Conservation (phyloP, 208 protist genomes). For the Wallacemonas sp. region DNA sequence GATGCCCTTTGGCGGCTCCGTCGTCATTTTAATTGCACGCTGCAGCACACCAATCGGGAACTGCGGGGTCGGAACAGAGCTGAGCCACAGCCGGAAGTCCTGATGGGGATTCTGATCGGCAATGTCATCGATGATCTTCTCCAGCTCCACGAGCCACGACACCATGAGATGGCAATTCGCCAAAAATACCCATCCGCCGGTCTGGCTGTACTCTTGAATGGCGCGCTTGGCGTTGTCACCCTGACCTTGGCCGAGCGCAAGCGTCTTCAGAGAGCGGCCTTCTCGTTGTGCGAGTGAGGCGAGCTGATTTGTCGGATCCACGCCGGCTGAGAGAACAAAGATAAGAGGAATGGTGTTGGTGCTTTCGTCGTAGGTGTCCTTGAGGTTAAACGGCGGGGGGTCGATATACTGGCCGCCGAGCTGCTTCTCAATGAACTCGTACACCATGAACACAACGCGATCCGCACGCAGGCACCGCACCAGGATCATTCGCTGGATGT, state of each 20-base stretch:
- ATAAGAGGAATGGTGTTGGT: constrained; percentile 94
- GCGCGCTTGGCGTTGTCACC: constrained; percentile 93
- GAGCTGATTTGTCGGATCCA: constrained; percentile 97
- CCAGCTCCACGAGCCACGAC: constrained; percentile 95
- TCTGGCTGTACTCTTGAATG: constrained; percentile 92
- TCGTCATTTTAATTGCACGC: constrained; percentile 98
- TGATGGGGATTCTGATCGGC: constrained; percentile 87
- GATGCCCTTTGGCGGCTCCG: constrained; percentile 98
- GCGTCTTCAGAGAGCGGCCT: constrained; percentile 81
- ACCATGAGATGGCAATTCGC: constrained; percentile 99
- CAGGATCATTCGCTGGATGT: constrained; percentile 97
- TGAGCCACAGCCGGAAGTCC: constrained; percentile 99
- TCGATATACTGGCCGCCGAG: constrained; percentile 95
- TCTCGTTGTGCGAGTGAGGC: constrained; percentile 87
- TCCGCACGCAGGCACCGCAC: constrained; percentile 97
- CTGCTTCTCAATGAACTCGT: constrained; percentile 95
- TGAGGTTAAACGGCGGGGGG: constrained; percentile 96
- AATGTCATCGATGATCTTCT: constrained; percentile 97
- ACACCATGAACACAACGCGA: constrained; percentile 96
- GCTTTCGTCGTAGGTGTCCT: constrained; percentile 94
- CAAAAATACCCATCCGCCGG: constrained; percentile 97
- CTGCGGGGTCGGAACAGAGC: constrained; percentile 94
- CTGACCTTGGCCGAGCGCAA: constrained; percentile 98
- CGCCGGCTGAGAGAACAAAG: constrained; percentile 97
- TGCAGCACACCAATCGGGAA: constrained; percentile 98